Percentiles rank a stretch among this genome's conserved stretches.
Evolutionary conservation across 805 yeast species (phyloP).

Genomic region (Saturnispora serradocipensis): DNA sequence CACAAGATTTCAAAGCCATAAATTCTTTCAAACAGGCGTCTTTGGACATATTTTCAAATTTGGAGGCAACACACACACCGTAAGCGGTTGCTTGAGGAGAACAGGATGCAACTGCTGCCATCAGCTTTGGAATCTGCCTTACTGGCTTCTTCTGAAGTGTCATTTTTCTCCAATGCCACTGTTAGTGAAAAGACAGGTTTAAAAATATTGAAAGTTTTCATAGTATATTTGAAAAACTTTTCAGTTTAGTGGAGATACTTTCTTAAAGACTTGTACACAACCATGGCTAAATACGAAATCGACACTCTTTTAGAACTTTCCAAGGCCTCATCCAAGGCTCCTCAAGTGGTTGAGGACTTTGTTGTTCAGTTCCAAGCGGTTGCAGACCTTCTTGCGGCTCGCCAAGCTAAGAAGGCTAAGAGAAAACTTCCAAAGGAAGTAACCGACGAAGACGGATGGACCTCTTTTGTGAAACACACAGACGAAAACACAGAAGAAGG

Average conservation of each 20-base stretch:
- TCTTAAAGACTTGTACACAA: not conserved
- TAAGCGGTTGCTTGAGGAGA: conserved; percentile 30
- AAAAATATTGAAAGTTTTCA: not conserved
- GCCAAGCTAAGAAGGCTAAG: conserved; percentile 5
- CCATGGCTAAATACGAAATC: conserved; percentile 5
- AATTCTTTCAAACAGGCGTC: conserved; percentile 49
- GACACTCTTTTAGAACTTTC: conserved; percentile 1
- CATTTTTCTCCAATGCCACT: not conserved
- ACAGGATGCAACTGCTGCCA: conserved; percentile 25
- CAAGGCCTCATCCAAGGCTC: not conserved
- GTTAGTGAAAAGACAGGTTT: not conserved
- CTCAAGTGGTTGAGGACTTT: conserved; percentile 4
- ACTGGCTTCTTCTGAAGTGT: conserved; percentile 16
- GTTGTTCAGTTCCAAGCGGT: conserved; percentile 1
- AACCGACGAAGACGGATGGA: conserved; percentile 81
- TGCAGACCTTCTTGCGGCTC: conserved; percentile 6
- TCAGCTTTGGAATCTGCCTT: conserved; percentile 25
- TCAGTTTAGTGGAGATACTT: not conserved
- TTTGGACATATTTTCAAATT: conserved; percentile 41
- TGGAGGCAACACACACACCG: conserved; percentile 45
- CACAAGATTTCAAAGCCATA: conserved; percentile 40
- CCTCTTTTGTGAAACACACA: conserved; percentile 41
- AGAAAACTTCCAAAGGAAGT: conserved; percentile 36
- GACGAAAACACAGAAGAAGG: conserved; percentile 30
- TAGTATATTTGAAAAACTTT: not conserved